Evolutionary conservation across 2,329 filamentous ascomycete genomes (phyloP), one percentile per base, ranked within the genome.

Genomic region (Fusarium mangiferae): DNA sequence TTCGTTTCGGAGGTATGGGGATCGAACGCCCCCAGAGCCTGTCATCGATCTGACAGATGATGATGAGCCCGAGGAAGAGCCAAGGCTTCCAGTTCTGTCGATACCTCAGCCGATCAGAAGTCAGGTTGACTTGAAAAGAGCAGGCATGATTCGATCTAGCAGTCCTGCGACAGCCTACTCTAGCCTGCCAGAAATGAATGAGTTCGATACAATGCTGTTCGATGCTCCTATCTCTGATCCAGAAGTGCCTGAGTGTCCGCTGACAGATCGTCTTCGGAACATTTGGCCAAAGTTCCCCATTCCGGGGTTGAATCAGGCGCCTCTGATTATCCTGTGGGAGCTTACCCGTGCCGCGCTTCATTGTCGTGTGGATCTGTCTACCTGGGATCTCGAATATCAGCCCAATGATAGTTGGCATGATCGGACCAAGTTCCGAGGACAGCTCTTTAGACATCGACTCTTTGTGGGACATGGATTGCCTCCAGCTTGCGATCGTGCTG

Each of bases 271-370:
- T 1, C 70, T 86, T 8, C 59, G 75, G 8, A 66, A 78, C 15
- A 79, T 85, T 6, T 87, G 85, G 81, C 84, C 84, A 1, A 79
- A 74, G n/a, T 82, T 85, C 13, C 85, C 86, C 0, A 67, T 70
- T 20, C 57, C 68, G 1, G 82, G 81, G 59, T 79, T 88, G 8
- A 81, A 83, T 7, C 58, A 80, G 2, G 87, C 86, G 0, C 87
- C 88, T 0, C 80, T 90, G 6, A 83, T 84, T 5, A 81, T 90
- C 10, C 75, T 84, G 8, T 90, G 88, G 88, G 88, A 90, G 64
- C 76, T 88, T 0, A 83, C 85, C 1, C 83, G 88, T 17, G 83
- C 86, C 24, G 84, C 85, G 1, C 73, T 85, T 1, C 81, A 87
- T 45, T 89, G 87, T 65, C 78, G 77, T 1, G 81, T 88, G 5